phyloP scores from a whole-genome alignment of 345 rosid genomes.

The Moringa oleifera region DNA sequence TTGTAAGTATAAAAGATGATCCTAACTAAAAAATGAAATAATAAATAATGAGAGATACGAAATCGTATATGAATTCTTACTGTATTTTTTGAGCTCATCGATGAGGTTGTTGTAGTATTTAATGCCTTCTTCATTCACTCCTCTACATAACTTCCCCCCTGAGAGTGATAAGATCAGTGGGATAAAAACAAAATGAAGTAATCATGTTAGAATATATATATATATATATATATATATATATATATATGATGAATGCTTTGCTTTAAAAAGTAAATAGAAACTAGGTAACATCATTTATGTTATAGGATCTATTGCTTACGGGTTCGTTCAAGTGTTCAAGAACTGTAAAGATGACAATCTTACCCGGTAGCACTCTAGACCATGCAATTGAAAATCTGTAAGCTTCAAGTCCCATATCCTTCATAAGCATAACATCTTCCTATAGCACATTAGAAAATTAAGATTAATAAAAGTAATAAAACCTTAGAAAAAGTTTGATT shows the following conservation, averaged over 20 bases:
- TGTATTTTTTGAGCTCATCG: conserved; percentile 27
- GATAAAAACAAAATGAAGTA: background rate
- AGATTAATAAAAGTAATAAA: background rate
- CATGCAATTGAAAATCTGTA: conserved; percentile 29
- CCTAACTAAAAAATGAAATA: background rate
- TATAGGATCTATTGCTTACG: no score
- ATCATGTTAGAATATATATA: background rate
- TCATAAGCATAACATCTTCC: conserved; percentile 18
- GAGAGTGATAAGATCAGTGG: background rate
- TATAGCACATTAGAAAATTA: background rate
- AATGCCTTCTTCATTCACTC: conserved; percentile 32
- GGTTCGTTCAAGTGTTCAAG: no score
- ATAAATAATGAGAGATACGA: background rate
- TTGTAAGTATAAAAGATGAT: background rate
- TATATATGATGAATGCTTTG: background rate
- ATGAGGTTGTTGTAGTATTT: conserved; percentile 35
- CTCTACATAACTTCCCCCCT: conserved; percentile 34
- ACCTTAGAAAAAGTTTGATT: no score
- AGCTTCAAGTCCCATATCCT: background rate
- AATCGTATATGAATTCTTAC: background rate
- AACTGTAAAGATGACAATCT: background rate
- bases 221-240: no score
- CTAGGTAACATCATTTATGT: background rate
- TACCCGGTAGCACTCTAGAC: conserved; percentile 26
- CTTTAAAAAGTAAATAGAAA: conserved; percentile 1